Conservation (phyloP, 768 basidiomycete genomes). For the Lepiota brunneoincarnata region DNA sequence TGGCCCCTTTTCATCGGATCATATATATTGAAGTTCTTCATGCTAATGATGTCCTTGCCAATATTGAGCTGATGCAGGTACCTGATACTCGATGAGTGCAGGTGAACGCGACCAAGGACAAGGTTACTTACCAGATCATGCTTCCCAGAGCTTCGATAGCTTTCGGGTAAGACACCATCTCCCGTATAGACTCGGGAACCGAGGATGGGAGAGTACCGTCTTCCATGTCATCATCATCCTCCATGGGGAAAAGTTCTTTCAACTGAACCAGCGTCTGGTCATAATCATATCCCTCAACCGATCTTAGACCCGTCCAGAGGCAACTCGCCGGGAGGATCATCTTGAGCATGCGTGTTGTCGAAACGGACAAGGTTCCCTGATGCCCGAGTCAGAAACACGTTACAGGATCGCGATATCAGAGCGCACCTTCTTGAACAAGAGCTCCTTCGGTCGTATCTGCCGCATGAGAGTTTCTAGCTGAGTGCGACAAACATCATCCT, state of each 20-base stretch:
- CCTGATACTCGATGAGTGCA: constrained; percentile 31
- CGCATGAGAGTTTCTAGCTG: constrained; percentile 91
- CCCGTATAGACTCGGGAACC: constrained; percentile 71
- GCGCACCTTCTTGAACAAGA: constrained; percentile 83
- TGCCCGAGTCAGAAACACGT: neutral
- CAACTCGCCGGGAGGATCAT: constrained; percentile 75
- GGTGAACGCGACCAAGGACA: constrained; percentile 19
- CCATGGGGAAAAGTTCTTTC: constrained; percentile 57
- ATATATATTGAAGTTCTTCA: constrained; percentile 97
- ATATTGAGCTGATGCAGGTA: constrained; percentile 93
- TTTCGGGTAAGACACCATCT: constrained; percentile 59
- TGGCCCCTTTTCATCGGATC: constrained; percentile 93
- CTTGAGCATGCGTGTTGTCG: constrained; percentile 82
- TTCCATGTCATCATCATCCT: constrained; percentile 40
- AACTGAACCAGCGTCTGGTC: constrained; percentile 69
- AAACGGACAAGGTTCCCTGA: constrained; percentile 83
- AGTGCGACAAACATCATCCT: constrained; percentile 91
- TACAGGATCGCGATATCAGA: neutral
- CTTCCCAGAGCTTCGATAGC: constrained; percentile 87
- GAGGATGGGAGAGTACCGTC: constrained; percentile 36
- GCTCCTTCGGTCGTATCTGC: constrained; percentile 86
- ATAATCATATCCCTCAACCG: constrained; percentile 80
- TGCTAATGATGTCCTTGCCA: constrained; percentile 90
- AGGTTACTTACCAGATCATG: constrained; percentile 74
- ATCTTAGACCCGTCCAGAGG: constrained; percentile 84